Conservation (phyloP, 2,329 filamentous ascomycete species). For the Anisogramma anomala region DNA sequence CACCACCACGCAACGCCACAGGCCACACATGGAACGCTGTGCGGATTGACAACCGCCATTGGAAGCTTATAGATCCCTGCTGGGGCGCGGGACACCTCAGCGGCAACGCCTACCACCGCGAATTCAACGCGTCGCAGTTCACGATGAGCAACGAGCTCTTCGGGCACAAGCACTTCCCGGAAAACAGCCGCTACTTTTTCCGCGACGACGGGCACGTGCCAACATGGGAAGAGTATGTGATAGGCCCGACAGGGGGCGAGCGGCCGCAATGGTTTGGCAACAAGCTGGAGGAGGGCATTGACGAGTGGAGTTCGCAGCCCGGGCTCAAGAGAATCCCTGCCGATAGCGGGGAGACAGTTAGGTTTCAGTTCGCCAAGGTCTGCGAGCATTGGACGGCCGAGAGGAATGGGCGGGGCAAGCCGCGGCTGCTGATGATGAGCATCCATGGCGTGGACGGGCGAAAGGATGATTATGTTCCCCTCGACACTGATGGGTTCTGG, state of each 20-base stretch:
- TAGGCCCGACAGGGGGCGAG: conserved; percentile 44
- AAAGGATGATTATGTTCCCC: conserved; percentile 55
- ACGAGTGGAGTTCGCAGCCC: conserved; percentile 51
- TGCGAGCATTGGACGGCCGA: conserved; percentile 78
- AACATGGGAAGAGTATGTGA: conserved; percentile 73
- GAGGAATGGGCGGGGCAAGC: conserved; percentile 53
- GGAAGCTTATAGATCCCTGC: conserved; percentile 86
- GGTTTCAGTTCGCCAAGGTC: conserved; percentile 69
- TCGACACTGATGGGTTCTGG: conserved; percentile 66
- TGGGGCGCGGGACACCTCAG: conserved; percentile 77
- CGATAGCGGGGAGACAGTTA: conserved; percentile 40
- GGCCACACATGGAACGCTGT: conserved; percentile 93
- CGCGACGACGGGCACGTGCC: conserved; percentile 56
- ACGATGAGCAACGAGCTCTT: conserved; percentile 64
- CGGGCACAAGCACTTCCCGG: conserved; percentile 67
- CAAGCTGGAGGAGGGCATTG: conserved; percentile 39
- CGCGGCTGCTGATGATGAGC: conserved; percentile 58
- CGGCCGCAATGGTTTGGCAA: conserved; percentile 35
- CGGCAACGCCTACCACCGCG: conserved; percentile 48
- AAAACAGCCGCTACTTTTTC: conserved; percentile 57
- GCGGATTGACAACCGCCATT: conserved; percentile 70
- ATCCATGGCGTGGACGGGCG: conserved; percentile 55
- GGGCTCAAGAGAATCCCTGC: conserved; percentile 48
- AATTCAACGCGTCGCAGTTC: conserved; percentile 55
- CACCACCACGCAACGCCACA: conserved; percentile 50